These are phyloP conservation scores for Orychophragmus violaceus DNA, from an alignment of 345 rosid species.

Conservation along the genomic window DNA sequence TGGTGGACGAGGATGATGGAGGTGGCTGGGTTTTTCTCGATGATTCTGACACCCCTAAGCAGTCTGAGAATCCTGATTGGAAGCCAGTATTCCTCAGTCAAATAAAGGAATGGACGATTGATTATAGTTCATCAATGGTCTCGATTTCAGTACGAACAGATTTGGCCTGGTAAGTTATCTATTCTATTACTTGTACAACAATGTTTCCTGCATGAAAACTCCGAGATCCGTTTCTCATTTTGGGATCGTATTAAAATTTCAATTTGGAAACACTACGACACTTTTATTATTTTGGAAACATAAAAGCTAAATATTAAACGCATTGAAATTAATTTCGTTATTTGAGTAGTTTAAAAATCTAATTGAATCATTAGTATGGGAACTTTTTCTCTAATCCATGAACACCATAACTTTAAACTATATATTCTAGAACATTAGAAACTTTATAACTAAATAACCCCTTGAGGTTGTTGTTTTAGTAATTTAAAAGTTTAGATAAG, in stretches of 20 bases:
- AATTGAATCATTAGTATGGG: too few species aligned
- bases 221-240: too few species aligned
- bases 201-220: background rate
- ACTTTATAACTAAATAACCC: background rate
- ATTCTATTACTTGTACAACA: background rate
- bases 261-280: too few species aligned
- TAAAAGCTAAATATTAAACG: too few species aligned
- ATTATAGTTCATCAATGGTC: slow-evolving; percentile 57
- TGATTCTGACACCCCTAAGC: slow-evolving; percentile 26
- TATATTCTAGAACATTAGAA: background rate
- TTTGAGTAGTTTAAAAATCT: background rate
- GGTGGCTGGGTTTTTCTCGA: slow-evolving; percentile 47
- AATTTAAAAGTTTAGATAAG: background rate
- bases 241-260: too few species aligned
- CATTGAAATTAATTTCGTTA: background rate
- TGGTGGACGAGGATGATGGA: slow-evolving; percentile 61
- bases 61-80: slow-evolving; percentile 35
- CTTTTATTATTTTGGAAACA: too few species aligned
- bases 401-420: background rate
- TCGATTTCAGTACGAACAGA: slow-evolving; percentile 68
- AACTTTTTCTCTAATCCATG: background rate
- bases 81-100: slow-evolving; percentile 55
- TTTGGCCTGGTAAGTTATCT: slow-evolving; percentile 60
- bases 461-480: background rate
- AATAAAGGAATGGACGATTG: slow-evolving; percentile 87